Evolutionary conservation across 2,329 filamentous ascomycete species (phyloP), one percentile per base, ranked within the genome.

Genomic region (Metarhizium humberi): DNA sequence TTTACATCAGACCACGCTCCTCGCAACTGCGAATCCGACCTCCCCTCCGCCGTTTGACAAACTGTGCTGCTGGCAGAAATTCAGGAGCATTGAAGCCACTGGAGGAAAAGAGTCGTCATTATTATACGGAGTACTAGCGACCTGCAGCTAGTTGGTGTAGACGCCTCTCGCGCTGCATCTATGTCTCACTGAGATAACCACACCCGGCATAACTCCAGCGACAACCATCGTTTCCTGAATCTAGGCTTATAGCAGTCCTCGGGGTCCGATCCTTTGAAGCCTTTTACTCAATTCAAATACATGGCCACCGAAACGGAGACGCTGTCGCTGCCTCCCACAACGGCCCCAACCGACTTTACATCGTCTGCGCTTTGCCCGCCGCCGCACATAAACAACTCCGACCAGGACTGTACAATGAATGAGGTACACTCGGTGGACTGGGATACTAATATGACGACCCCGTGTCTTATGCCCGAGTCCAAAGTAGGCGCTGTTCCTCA

Each of bases 231-330:
- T 20, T 1, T 6, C 13, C 40, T 42, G 40, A 42, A 42, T 16
- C 18, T 11, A 43, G 42, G 16, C n/a, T 16, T 18, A 2, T 16
- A 52, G n/a, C 20, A 30, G 14, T 47, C 25, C 32, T 20, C 11
- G 42, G n/a, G 30, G 10, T 13, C 29, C 45, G 10, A 51, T 18
- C 11, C 2, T 34, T 30, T 16, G 50, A 29, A 34, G 25, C 34
- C 32, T 1, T 16, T 18, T 18, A 36, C 50, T 30, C 18, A 25
- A 51, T 29, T 30, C 16, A 50, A 18, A 16, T 18, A 25, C 59
- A 69, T 69, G 66, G 60, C 63, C 18, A 69, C 67, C 61, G 65
- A 69, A 43, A 69, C 67, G 40, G 67, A 69, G 42, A 67, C 66
- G 13, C 50, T 67, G 38, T 68, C 64, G 50, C 56, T 69, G 32